Conservation (phyloP, 225 moss, liverwort and hornwort genomes). For the Pseudoscleropodium purum region DNA sequence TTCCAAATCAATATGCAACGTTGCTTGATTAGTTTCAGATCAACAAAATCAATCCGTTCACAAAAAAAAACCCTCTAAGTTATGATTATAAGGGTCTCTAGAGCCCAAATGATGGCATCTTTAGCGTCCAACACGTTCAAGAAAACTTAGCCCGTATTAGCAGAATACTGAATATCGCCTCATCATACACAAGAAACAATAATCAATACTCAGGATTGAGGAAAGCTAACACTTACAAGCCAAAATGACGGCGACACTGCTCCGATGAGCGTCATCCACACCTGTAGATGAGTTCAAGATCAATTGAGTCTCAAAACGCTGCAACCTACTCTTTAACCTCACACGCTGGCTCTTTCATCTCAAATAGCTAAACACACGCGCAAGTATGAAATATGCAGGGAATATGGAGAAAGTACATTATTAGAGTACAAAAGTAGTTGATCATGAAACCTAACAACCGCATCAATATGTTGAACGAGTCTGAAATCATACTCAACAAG, state of each 20-base stretch:
- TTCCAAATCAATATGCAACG: constrained; percentile 40
- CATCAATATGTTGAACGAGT: neutral
- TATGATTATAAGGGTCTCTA: neutral
- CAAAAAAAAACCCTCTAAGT: neutral
- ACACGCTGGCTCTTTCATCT: neutral
- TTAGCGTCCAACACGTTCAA: neutral
- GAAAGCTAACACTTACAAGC: constrained; percentile 29
- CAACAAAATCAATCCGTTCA: neutral
- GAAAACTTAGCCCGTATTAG: neutral
- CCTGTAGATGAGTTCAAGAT: constrained; percentile 8
- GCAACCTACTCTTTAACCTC: neutral
- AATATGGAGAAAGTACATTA: neutral
- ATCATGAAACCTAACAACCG: neutral
- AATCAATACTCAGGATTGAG: neutral
- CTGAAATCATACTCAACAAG: neutral
- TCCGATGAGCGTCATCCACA: constrained; percentile 37
- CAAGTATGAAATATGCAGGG: neutral
- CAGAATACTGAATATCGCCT: neutral
- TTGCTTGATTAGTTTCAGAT: constrained; percentile 17
- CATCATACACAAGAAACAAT: neutral
- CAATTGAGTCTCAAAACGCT: neutral
- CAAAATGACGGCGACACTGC: constrained; percentile 28
- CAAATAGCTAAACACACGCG: neutral
- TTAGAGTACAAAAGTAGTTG: neutral
- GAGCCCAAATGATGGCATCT: neutral